Evolutionary conservation across 306 rosid genomes (phyloP).

Genomic region (Casuarina cunninghamiana): DNA sequence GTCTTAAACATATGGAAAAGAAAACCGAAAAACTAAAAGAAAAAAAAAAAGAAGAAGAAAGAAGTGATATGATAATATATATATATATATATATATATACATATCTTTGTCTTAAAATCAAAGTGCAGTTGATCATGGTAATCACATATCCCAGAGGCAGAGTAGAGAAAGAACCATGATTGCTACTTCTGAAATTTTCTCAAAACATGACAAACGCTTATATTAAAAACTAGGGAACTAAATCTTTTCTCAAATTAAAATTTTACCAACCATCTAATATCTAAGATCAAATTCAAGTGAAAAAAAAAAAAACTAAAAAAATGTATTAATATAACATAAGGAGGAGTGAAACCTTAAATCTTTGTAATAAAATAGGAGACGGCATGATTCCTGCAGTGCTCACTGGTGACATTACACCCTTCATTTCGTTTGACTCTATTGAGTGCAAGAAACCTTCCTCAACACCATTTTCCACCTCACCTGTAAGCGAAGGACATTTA

Average conservation of each 20-base stretch:
- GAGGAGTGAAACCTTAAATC: slow-evolving; percentile 73
- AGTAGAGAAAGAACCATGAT: not conserved
- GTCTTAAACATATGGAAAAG: not conserved
- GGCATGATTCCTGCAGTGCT: slow-evolving; percentile 63
- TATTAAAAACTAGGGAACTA: not conserved
- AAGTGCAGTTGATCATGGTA: slow-evolving; percentile 15
- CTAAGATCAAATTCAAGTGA: not conserved
- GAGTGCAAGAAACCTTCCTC: slow-evolving; percentile 60
- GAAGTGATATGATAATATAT: too few species aligned
- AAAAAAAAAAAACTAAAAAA: not conserved
- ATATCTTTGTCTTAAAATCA: not conserved
- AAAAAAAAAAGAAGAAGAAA: not conserved
- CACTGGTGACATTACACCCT: slow-evolving; percentile 42
- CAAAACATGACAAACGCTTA: not conserved
- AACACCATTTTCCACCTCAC: slow-evolving; percentile 68
- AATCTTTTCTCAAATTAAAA: slow-evolving; percentile 14
- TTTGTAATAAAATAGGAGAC: slow-evolving; percentile 80
- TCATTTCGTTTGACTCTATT: slow-evolving; percentile 48
- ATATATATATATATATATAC: too few species aligned
- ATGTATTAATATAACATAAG: not conserved
- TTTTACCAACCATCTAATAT: not conserved
- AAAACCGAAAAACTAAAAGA: slow-evolving; percentile 3
- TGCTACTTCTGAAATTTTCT: slow-evolving; percentile 8
- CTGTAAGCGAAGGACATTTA: slow-evolving; percentile 42
- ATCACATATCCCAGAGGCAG: not conserved